These are phyloP conservation scores for Xeromyces bisporus DNA, from an alignment of 495 filamentous ascomycete genomes.

Conservation along the genomic window DNA sequence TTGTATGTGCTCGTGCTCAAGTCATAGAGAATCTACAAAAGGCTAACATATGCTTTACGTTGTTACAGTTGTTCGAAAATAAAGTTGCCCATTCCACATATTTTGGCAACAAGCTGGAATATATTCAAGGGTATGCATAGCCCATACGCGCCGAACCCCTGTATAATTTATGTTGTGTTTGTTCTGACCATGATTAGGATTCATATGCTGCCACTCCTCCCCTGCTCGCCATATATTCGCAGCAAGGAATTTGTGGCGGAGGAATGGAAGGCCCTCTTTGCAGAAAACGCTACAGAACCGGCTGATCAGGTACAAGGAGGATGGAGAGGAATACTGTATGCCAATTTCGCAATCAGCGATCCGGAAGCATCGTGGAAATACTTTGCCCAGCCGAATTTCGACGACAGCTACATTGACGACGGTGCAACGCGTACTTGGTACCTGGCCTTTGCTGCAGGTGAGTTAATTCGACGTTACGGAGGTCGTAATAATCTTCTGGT, in stretches of 20 bases:
- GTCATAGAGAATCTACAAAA: background rate
- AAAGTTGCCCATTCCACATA: conserved; percentile 93
- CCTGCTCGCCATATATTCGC: conserved; percentile 51
- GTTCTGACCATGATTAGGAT: no score
- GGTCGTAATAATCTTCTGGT: background rate
- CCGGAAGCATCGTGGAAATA: conserved; percentile 54
- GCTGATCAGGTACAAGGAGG: conserved; percentile 48
- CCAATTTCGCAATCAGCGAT: conserved; percentile 65
- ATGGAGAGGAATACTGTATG: conserved; percentile 75
- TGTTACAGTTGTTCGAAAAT: conserved; percentile 81
- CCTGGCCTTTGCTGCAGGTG: conserved; percentile 58
- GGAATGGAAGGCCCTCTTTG: conserved; percentile 76
- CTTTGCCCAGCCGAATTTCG: conserved; percentile 49
- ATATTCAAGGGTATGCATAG: conserved; percentile 59
- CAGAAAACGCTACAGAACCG: conserved; percentile 22
- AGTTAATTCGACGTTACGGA: no score
- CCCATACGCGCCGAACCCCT: background rate
- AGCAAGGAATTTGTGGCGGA: conserved; percentile 50
- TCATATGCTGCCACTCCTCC: conserved; percentile 85
- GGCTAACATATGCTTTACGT: conserved; percentile 9
- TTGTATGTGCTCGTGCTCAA: conserved; percentile 30
- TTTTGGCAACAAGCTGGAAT: conserved; percentile 68
- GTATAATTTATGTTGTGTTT: no score
- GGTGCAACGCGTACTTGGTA: conserved; percentile 84
- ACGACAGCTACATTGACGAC: conserved; percentile 59